A percentile compares a stretch with the other conserved stretches of the same genome.
These are phyloP conservation scores for Umbellularia californica DNA, from an alignment of 164 flowering plant genomes.

Conservation along the genomic window DNA sequence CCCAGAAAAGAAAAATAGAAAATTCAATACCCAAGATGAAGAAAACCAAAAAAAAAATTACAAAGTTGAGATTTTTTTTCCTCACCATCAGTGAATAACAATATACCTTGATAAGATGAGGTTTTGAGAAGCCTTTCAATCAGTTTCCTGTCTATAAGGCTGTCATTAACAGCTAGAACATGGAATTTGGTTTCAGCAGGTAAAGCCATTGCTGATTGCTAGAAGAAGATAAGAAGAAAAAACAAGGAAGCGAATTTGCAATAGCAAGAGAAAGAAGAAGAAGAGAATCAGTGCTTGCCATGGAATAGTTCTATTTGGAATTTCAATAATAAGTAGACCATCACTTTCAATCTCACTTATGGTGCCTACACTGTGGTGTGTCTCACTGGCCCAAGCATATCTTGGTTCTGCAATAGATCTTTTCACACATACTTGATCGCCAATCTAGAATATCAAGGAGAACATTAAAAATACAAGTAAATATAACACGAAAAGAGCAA, in stretches of 20 bases:
- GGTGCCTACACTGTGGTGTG: constrained; percentile 95
- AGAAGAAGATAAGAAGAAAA: not conserved
- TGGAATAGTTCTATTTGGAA: constrained; percentile 81
- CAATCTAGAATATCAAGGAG: constrained; percentile 50
- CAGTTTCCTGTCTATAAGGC: constrained; percentile 59
- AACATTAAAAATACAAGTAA: not conserved
- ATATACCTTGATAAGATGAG: constrained; percentile 49
- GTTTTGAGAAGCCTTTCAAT: constrained; percentile 67
- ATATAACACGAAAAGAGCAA: not conserved
- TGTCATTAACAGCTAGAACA: constrained; percentile 83
- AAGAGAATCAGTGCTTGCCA: constrained; percentile 62
- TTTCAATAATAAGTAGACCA: constrained; percentile 87
- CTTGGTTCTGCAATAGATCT: constrained; percentile 98
- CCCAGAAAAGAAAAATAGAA: not conserved
- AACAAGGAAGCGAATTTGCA: not conserved
- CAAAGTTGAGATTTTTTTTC: not conserved
- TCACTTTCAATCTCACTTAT: constrained; percentile 87
- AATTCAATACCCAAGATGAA: not conserved
- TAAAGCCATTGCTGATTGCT: constrained; percentile 28
- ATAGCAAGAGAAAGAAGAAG: not conserved
- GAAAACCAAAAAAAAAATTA: not conserved
- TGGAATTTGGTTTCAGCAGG: constrained; percentile 52
- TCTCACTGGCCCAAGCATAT: constrained; percentile 99
- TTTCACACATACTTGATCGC: constrained; percentile 91
- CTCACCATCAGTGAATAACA: not conserved